These are phyloP conservation scores for Glycyrrhiza uralensis DNA, from an alignment of 306 rosid species.

Conservation along the genomic window DNA sequence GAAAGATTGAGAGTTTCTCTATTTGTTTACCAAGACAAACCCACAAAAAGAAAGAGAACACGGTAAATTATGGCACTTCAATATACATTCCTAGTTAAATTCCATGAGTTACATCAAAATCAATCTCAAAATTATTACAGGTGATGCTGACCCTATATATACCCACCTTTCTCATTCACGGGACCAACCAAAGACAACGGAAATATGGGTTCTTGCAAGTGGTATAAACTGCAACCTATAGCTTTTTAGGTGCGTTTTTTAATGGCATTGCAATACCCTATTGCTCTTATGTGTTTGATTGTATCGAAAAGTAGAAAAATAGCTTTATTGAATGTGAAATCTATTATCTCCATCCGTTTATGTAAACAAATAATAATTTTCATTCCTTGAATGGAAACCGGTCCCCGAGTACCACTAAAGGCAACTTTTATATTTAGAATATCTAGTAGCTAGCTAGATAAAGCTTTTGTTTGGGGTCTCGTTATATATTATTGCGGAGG, in stretches of 20 bases:
- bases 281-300: constrained; percentile 12
- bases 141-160: constrained; percentile 17
- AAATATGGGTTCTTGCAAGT: constrained; percentile 27
- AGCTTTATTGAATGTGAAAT: constrained; percentile 28
- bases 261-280: constrained; percentile 31
- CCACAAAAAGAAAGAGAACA: background rate
- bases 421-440: background rate
- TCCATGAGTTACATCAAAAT: constrained; percentile 1
- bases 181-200: constrained; percentile 33
- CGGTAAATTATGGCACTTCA: background rate
- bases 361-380: background rate
- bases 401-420: constrained; percentile 16
- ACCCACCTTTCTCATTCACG: constrained; percentile 8
- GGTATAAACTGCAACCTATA: constrained; percentile 12
- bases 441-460: background rate
- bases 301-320: constrained; percentile 11
- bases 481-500: background rate
- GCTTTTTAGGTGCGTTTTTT: constrained; percentile 14
- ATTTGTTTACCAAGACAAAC: constrained; percentile 10
- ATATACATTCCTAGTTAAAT: constrained; percentile 16
- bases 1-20: constrained; percentile 2
- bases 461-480: constrained; percentile 3
- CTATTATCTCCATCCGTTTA: constrained; percentile 17
- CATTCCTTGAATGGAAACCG: constrained; percentile 23
- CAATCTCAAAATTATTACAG: constrained; percentile 4